A percentile compares a stretch with the other conserved stretches of the same genome.
These are phyloP conservation scores for Tripterygium wilfordii DNA, from an alignment of 177 flowering plant genomes.

Conservation along the genomic window DNA sequence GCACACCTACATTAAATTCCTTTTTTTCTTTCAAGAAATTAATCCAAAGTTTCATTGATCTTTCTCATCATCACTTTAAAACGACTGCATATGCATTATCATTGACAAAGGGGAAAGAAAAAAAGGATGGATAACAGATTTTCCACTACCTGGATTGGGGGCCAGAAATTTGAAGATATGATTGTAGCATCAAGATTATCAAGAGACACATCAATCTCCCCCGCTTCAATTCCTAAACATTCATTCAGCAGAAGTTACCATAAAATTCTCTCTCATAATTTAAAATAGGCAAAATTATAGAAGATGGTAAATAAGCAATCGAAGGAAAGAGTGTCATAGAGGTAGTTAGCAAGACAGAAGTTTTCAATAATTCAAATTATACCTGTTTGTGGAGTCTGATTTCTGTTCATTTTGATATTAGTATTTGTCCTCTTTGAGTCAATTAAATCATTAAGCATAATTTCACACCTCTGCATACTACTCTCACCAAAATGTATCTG, in stretches of 20 bases:
- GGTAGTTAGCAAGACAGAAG: background rate
- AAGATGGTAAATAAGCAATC: background rate
- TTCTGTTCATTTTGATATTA: slow-evolving; percentile 76
- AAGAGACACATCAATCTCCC: slow-evolving; percentile 43
- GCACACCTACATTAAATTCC: too few relatives aligned
- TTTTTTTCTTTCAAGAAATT: too few relatives aligned
- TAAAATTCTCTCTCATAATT: too few relatives aligned
- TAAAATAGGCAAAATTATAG: background rate
- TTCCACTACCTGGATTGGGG: slow-evolving; percentile 79
- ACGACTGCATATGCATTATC: too few relatives aligned
- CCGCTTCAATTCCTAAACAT: slow-evolving; percentile 30
- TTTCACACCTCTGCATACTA: slow-evolving; percentile 96
- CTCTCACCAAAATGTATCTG: slow-evolving; percentile 99
- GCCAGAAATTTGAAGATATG: slow-evolving; percentile 97
- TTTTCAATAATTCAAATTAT: background rate
- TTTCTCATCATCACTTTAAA: too few relatives aligned
- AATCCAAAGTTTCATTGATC: too few relatives aligned
- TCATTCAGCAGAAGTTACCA: background rate
- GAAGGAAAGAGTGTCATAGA: background rate
- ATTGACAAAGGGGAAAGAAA: too few relatives aligned
- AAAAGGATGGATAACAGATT: background rate
- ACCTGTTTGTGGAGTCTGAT: slow-evolving; percentile 59
- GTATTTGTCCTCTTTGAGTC: slow-evolving; percentile 87
- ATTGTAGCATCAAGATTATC: slow-evolving; percentile 80
- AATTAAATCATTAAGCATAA: slow-evolving; percentile 96